Evolutionary conservation across 306 rosid species (phyloP), one percentile per base, ranked within the genome.

Genomic region (Sindora glabra): DNA sequence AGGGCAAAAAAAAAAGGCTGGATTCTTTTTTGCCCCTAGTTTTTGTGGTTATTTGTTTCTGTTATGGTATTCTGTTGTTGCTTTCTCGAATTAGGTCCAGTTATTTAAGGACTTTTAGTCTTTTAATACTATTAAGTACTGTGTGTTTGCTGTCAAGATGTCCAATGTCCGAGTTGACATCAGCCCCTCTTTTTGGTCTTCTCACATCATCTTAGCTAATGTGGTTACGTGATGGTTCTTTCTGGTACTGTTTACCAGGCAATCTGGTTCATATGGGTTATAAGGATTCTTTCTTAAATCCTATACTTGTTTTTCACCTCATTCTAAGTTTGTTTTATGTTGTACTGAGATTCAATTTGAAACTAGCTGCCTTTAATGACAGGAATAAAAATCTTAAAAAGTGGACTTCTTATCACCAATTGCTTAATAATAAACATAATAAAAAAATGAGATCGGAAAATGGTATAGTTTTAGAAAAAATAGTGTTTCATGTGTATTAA

Each of bases 101-200:
- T 68, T 16, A 59, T 49, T 42, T 1, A 33, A 48, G 65, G 69
- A 70, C 70, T 27, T 54, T n/a, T n/a, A n/a, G n/a, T n/a, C n/a
- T n/a, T n/a, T n/a, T 25, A 51, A 49, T 62, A 48, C 52, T 72
- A 39, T 56, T 50, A 39, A 32, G 57, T 42, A 15, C 25, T 55
- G 52, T 68, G 54, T 62, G 16, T 45, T 56, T 45, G 74, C 60
- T 57, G 67, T 63, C 70, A 25, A 68, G 62, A 64, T 57, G 62
- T 63, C 45, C 41, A 4, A 56, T 59, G 66, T 45, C 65, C 45
- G 74, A 67, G 74, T 70, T 64, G 74, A 54, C 81, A 41, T 67
- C 54, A 49, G 62, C 47, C 44, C 14, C 19, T 56, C 56, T 42
- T 48, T 74, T 45, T 65, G 42, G 66, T 69, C 64, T 68, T 66